Conservation (phyloP, 352 stramenopile genomes). For the Pythium phragmiticola region DNA sequence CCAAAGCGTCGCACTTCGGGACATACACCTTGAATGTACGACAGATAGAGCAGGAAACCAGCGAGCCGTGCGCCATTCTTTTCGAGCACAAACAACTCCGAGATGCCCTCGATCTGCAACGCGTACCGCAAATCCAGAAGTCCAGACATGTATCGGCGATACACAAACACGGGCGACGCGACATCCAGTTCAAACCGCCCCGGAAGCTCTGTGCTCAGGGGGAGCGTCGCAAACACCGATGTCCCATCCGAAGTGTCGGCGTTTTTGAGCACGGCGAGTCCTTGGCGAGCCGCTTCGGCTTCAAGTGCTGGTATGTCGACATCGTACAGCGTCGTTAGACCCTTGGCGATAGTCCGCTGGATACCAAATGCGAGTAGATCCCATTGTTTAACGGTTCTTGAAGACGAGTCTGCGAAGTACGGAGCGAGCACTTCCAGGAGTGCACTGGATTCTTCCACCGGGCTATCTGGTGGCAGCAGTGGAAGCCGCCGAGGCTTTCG, state of each 20-base stretch:
- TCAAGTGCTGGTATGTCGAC: conserved; percentile 49
- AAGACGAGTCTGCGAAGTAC: conserved; percentile 1
- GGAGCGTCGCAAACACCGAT: conserved; percentile 56
- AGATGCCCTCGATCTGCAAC: conserved; percentile 96
- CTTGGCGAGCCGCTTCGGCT: conserved; percentile 33
- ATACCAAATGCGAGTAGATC: conserved; percentile 70
- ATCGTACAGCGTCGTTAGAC: conserved; percentile 38
- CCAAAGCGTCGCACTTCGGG: conserved; percentile 59
- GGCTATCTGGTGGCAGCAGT: conserved; percentile 1
- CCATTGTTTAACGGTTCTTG: conserved; percentile 39
- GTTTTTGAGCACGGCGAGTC: conserved; percentile 36
- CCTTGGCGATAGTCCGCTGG: conserved; percentile 30
- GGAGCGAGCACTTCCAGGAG: neutral
- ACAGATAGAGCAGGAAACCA: conserved; percentile 71
- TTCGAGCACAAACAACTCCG: conserved; percentile 82
- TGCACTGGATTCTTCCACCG: neutral
- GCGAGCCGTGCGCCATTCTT: conserved; percentile 55
- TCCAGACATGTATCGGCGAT: conserved; percentile 94
- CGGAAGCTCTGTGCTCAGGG: conserved; percentile 54
- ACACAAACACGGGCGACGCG: conserved; percentile 89
- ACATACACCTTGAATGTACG: conserved; percentile 74
- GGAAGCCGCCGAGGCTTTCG: conserved; percentile 32
- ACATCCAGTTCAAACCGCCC: conserved; percentile 73
- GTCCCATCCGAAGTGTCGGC: conserved; percentile 23
- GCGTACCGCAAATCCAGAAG: conserved; percentile 98